phyloP scores from a whole-genome alignment of 108 stramenopile species.

The Fragilaria crotonensis region DNA sequence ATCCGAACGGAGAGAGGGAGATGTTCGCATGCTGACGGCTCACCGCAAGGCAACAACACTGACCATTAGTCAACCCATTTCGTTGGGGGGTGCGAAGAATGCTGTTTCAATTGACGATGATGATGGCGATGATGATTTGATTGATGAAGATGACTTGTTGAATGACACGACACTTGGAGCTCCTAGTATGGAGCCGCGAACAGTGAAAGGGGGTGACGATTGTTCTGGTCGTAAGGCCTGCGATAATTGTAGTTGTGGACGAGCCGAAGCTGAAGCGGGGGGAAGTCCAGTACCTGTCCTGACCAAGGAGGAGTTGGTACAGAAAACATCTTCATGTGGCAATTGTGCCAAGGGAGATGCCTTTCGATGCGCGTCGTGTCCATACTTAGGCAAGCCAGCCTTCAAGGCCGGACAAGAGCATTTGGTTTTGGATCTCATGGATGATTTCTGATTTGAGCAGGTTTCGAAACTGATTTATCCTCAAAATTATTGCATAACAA shows the following conservation, averaged over 20 bases:
- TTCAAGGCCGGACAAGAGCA: conserved; percentile 96
- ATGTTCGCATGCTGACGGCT: conserved; percentile 45
- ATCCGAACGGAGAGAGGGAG: conserved; percentile 41
- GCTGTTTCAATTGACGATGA: conserved; percentile 23
- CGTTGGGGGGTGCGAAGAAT: conserved; percentile 25
- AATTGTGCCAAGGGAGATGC: conserved; percentile 97
- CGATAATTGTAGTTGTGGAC: conserved; percentile 96
- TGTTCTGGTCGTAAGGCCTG: conserved; percentile 86
- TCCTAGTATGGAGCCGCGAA: conserved; percentile 24
- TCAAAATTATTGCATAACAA: too few relatives aligned
- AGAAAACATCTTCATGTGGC: conserved; percentile 77
- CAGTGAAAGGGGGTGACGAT: conserved; percentile 41
- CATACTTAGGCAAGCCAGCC: conserved; percentile 92
- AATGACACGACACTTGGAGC: conserved; percentile 42
- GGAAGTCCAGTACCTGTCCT: too few relatives aligned
- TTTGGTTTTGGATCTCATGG: conserved; percentile 81
- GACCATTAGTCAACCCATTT: conserved; percentile 10
- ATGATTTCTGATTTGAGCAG: conserved; percentile 59
- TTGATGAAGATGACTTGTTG: conserved; percentile 71
- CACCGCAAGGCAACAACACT: conserved; percentile 11
- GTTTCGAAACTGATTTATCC: too few relatives aligned
- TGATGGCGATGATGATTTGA: conserved; percentile 52
- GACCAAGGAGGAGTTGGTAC: conserved; percentile 3
- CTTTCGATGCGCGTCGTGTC: conserved; percentile 97
- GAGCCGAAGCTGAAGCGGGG: conserved; percentile 55